A percentile compares a stretch with the other conserved stretches of the same genome.
These are phyloP conservation scores for Schizochytrium sp. DNA, from an alignment of 108 stramenopile genomes.

Conservation along the genomic window DNA sequence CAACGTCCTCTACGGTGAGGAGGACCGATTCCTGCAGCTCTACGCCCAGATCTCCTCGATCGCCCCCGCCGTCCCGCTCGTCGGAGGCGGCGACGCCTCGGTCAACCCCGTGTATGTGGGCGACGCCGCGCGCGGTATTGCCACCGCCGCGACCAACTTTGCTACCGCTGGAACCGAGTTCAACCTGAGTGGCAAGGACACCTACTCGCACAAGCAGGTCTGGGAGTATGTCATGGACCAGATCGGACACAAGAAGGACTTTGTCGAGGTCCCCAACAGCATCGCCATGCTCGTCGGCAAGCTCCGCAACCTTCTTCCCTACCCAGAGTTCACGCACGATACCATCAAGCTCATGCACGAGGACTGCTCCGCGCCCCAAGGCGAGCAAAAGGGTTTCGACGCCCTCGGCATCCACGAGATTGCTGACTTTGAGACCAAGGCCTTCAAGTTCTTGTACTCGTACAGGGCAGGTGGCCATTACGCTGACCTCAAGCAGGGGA, in stretches of 20 bases:
- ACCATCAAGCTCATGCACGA: conserved; percentile 61
- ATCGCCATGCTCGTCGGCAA: conserved; percentile 48
- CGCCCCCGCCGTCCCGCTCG: conserved; percentile 61
- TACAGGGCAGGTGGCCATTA: conserved; percentile 82
- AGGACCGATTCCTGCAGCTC: conserved; percentile 81
- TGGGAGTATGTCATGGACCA: conserved; percentile 74
- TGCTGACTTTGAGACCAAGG: conserved; percentile 74
- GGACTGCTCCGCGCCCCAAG: conserved; percentile 66
- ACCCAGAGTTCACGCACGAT: conserved; percentile 66
- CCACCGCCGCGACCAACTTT: conserved; percentile 31
- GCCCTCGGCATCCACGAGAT: conserved; percentile 60
- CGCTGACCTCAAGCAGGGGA: conserved; percentile 58
- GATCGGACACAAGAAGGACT: conserved; percentile 59
- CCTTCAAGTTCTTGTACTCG: conserved; percentile 74
- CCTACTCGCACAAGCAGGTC: conserved; percentile 82
- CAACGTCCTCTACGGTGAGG: conserved; percentile 81
- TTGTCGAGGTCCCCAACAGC: conserved; percentile 54
- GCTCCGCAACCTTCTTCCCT: conserved; percentile 50
- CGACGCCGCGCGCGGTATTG: conserved; percentile 80
- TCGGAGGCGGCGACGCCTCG: conserved; percentile 69
- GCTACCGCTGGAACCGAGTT: conserved; percentile 73
- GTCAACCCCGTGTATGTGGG: conserved; percentile 85
- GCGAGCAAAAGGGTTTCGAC: conserved; percentile 45
- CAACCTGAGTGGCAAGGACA: conserved; percentile 80
- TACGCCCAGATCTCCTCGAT: conserved; percentile 64